Evolutionary conservation across 352 stramenopile species (phyloP), one percentile per base, ranked within the genome.

Genomic region (Globisporangium viniferum): DNA sequence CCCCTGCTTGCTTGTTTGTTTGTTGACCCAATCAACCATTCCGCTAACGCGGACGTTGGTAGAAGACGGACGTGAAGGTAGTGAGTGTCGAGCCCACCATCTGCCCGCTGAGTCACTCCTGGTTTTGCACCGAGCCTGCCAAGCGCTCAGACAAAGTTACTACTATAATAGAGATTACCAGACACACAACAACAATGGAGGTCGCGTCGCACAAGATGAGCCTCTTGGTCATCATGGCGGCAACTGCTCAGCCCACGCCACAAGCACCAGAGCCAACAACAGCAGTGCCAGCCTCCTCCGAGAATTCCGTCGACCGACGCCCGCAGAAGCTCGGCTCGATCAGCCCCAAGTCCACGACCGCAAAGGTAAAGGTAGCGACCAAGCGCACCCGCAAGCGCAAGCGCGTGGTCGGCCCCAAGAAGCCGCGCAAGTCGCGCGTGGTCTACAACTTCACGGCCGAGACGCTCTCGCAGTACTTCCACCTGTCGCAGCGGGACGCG

Each of bases 401-500:
- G 61, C 22, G 31, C 31, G 12, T 35, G 12, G 48, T 58, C 48
- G 31, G 31, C 7, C 33, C 61, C 4, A 66, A 66, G 48, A 48
- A 48, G 31, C 61, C 31, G 48, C 68, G 71, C 60, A 86, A 86
- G 68, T 80, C 73, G 55, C 79, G 77, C 69, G 74, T 82, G 63
- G 73, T 83, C 41, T 84, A 78, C 63, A 74, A 86, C 65, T 82
- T 82, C 55, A 77, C 76, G 51, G 81, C 68, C 44, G 74, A 83
- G 56, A 74, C 78, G 57, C 78, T 78, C 69, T 39, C 59, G 29
- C 55, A 82, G 69, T 86, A 85, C 73, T 85, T 59, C 10, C 79
- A 78, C 57, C 79, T 88, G 69, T 82, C 80, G 22, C 80, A 88
- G 59, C 77, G 80, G 35, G 72, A 86, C 48, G 80, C 80, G 22